These are phyloP conservation scores for Termitomyces heimii DNA, from an alignment of 768 basidiomycete genomes.

Conservation along the genomic window DNA sequence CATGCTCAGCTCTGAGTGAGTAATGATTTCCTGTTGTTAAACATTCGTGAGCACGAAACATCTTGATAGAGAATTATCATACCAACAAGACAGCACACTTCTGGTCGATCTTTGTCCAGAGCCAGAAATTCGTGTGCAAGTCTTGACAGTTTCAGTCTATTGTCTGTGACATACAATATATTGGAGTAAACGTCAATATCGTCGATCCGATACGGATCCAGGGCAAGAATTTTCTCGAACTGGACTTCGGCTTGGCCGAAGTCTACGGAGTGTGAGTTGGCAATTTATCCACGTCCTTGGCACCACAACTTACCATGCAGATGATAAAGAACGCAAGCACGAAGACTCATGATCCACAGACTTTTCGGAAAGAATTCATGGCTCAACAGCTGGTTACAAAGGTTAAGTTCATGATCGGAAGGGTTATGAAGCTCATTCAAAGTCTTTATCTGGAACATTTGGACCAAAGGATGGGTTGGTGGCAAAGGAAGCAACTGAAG, in stretches of 20 bases:
- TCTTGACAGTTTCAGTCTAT: slow-evolving; percentile 79
- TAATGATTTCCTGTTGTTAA: slow-evolving; percentile 84
- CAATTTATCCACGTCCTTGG: slow-evolving; percentile 1
- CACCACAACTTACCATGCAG: slow-evolving; percentile 61
- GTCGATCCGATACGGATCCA: slow-evolving; percentile 88
- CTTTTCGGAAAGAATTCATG: slow-evolving; percentile 74
- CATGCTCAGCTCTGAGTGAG: slow-evolving; percentile 88
- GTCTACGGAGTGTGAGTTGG: slow-evolving; percentile 41
- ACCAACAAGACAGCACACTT: slow-evolving; percentile 96
- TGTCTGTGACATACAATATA: slow-evolving; percentile 93
- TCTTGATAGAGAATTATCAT: slow-evolving; percentile 20
- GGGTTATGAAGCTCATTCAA: slow-evolving; percentile 88
- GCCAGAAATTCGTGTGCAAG: slow-evolving; percentile 89
- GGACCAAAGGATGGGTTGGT: slow-evolving; percentile 43
- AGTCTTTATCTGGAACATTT: slow-evolving; percentile 80
- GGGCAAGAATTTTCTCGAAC: slow-evolving; percentile 74
- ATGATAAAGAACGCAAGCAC: slow-evolving; percentile 86
- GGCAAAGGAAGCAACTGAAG: slow-evolving; percentile 42
- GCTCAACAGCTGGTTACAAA: slow-evolving; percentile 74
- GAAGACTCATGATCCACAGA: slow-evolving; percentile 80
- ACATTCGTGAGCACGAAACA: background rate
- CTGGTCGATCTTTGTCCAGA: slow-evolving; percentile 89
- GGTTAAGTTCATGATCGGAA: slow-evolving; percentile 74
- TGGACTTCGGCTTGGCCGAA: slow-evolving; percentile 80
- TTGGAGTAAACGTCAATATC: slow-evolving; percentile 96